These are phyloP conservation scores for Podaxis sp. DNA, from an alignment of 768 basidiomycete species.

Conservation along the genomic window DNA sequence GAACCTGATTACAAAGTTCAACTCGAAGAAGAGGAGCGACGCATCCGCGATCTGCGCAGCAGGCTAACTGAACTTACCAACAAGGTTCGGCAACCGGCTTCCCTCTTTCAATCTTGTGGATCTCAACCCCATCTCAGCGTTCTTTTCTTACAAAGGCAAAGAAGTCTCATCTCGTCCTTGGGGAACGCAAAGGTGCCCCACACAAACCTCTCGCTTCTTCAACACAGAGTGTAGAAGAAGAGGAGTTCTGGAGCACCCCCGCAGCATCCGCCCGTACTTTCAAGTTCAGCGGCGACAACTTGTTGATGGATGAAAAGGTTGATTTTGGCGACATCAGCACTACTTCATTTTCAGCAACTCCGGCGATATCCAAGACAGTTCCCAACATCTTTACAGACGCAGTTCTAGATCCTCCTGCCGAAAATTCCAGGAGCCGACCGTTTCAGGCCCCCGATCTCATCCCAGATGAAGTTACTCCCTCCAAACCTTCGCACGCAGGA, in stretches of 20 bases:
- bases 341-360: constrained; percentile 38
- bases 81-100: constrained; percentile 30
- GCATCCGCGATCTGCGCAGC: constrained; percentile 37
- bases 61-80: constrained; percentile 39
- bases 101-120: neutral
- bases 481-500: neutral
- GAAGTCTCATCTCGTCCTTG: constrained; percentile 14
- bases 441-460: neutral
- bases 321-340: constrained; percentile 54
- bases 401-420: neutral
- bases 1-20: constrained; percentile 30
- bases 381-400: constrained; percentile 1
- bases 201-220: constrained; percentile 25
- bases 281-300: constrained; percentile 58
- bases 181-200: neutral
- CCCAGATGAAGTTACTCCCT: neutral
- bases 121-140: constrained; percentile 13
- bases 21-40: constrained; percentile 42
- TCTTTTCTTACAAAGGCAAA: constrained; percentile 1
- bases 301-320: constrained; percentile 61
- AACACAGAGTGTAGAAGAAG: constrained; percentile 38
- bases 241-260: constrained; percentile 66
- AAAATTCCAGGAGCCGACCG: neutral
- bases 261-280: constrained; percentile 53
- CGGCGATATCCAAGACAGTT: constrained; percentile 1